These are phyloP conservation scores for Gilbertella persicaria DNA, from an alignment of 371 early-diverging fungal species.

Conservation along the genomic window DNA sequence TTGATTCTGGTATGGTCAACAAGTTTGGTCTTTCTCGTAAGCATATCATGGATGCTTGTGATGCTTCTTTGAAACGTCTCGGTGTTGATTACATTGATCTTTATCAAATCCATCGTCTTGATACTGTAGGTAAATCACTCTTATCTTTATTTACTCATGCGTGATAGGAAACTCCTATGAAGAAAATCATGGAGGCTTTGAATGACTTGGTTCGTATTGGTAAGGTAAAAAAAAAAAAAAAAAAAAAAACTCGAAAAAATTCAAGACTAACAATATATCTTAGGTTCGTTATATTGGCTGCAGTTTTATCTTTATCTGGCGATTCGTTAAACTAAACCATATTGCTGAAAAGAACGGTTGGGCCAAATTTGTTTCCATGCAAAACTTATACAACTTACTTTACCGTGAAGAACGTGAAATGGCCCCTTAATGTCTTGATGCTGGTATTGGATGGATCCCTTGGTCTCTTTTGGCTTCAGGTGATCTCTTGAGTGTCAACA, in stretches of 20 bases:
- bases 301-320: conserved; percentile 37
- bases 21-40: conserved; percentile 51
- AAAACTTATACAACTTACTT: conserved; percentile 53
- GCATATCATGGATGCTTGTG: conserved; percentile 55
- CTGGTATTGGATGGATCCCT: conserved; percentile 46
- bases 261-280: too few relatives aligned
- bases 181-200: conserved; percentile 59
- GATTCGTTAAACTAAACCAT: conserved; percentile 42
- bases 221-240: too few relatives aligned
- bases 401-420: conserved; percentile 68
- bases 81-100: conserved; percentile 64
- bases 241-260: too few relatives aligned
- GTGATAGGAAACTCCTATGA: conserved; percentile 35
- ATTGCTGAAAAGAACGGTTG: conserved; percentile 54
- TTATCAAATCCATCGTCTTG: conserved; percentile 55
- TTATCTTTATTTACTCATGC: too few relatives aligned
- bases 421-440: conserved; percentile 49
- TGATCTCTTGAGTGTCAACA: conserved; percentile 37
- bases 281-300: conserved; percentile 50
- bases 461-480: conserved; percentile 57
- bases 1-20: conserved; percentile 21
- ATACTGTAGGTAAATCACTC: conserved; percentile 27
- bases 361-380: conserved; percentile 55
- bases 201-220: conserved; percentile 52
- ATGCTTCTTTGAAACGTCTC: conserved; percentile 50